Evolutionary conservation across 202 grass and related monocot genomes (phyloP).

Genomic region (Alloteropsis angusta): DNA sequence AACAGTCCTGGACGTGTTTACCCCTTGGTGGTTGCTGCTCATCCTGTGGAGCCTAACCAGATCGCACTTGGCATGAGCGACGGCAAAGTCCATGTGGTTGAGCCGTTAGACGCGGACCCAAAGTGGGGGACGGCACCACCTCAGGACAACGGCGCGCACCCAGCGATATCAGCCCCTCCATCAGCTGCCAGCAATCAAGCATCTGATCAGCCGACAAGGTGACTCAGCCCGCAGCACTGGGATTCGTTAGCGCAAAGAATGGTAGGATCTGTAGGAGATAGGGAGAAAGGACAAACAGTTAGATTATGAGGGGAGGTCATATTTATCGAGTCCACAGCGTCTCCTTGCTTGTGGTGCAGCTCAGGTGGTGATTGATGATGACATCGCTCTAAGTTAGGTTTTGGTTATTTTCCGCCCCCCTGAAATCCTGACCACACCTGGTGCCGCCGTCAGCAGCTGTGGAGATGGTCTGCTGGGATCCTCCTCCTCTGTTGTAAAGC

Average conservation of each 20-base stretch:
- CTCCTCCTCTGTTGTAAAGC: slow-evolving; percentile 45
- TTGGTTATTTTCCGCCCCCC: slow-evolving; percentile 26
- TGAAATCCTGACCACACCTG: slow-evolving; percentile 3
- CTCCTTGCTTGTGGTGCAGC: slow-evolving; percentile 14
- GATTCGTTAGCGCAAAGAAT: slow-evolving; percentile 31
- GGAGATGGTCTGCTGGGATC: neutral
- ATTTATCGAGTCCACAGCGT: slow-evolving; percentile 29
- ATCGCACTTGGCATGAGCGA: slow-evolving; percentile 93
- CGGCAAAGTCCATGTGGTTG: slow-evolving; percentile 78
- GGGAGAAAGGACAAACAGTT: slow-evolving; percentile 51
- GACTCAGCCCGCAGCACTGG: slow-evolving; percentile 12
- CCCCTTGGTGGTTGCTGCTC: slow-evolving; percentile 79
- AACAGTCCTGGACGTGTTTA: slow-evolving; percentile 49
- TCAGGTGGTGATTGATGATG: slow-evolving; percentile 32
- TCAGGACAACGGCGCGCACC: slow-evolving; percentile 78
- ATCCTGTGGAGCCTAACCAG: slow-evolving; percentile 90
- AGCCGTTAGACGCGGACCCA: slow-evolving; percentile 66
- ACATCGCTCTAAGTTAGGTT: slow-evolving; percentile 32
- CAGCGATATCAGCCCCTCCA: slow-evolving; percentile 36
- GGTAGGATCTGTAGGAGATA: slow-evolving; percentile 52
- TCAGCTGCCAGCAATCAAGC: slow-evolving; percentile 53
- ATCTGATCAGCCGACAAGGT: slow-evolving; percentile 64
- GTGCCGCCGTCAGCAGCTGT: neutral
- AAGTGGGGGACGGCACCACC: neutral
- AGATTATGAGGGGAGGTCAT: slow-evolving; percentile 27